A percentile compares a stretch with the other conserved stretches of the same genome.
Evolutionary conservation across 1,284 basidiomycete species (phyloP).

Genomic region (Phylloboletellus chloephorus): DNA sequence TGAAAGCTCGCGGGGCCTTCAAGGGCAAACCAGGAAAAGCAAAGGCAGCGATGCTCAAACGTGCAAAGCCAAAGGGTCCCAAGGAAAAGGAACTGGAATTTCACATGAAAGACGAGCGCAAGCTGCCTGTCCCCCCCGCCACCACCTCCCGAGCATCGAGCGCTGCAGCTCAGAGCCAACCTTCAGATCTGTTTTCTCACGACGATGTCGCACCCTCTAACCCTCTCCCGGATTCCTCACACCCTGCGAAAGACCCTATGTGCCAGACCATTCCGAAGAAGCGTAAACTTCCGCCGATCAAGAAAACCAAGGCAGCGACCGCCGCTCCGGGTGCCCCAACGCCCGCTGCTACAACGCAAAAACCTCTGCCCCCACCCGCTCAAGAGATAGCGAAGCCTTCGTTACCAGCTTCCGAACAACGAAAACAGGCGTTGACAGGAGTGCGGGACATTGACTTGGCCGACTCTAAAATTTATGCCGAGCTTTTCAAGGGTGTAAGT

Average conservation of each 20-base stretch:
- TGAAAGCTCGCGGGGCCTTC: constrained; percentile 19
- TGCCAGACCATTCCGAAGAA: constrained; percentile 43
- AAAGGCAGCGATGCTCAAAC: constrained; percentile 17
- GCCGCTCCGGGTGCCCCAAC: constrained; percentile 24
- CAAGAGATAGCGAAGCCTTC: constrained; percentile 23
- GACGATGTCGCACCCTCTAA: constrained; percentile 20
- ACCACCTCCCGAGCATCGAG: constrained; percentile 26
- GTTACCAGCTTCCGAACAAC: constrained; percentile 26
- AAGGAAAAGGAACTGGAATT: constrained; percentile 33
- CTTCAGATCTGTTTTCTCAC: constrained; percentile 25
- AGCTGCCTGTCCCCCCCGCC: constrained; percentile 13
- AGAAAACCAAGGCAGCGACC: constrained; percentile 53
- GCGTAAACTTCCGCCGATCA: constrained; percentile 65
- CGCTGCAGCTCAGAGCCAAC: constrained; percentile 26
- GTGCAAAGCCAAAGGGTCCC: constrained; percentile 18
- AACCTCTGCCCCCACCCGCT: constrained; percentile 21
- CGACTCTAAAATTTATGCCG: constrained; percentile 56
- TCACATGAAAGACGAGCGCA: constrained; percentile 39
- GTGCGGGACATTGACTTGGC: constrained; percentile 60
- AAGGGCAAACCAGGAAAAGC: constrained; percentile 22
- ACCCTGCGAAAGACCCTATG: constrained; percentile 20
- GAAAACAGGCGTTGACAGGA: constrained; percentile 37
- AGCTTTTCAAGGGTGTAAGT: constrained; percentile 61
- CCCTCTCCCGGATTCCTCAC: constrained; percentile 31
- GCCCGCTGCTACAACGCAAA: constrained; percentile 28